Conservation (phyloP, 2,329 filamentous ascomycete genomes). For the Apiospora arundinis region DNA sequence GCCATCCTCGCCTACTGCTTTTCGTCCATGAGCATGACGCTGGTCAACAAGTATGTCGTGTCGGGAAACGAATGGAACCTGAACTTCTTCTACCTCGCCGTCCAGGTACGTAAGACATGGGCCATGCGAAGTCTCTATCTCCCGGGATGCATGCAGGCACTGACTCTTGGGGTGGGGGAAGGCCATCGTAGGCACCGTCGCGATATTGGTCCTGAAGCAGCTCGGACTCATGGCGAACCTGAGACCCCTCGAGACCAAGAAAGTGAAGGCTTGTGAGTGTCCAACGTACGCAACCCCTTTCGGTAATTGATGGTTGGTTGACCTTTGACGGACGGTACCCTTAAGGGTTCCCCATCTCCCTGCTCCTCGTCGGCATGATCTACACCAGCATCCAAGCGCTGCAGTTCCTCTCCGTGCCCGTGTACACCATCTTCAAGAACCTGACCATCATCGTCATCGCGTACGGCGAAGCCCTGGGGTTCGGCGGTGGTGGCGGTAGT, state of each 20-base stretch:
- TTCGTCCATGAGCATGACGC: conserved; percentile 97
- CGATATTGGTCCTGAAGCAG: conserved; percentile 84
- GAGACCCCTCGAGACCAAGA: conserved; percentile 81
- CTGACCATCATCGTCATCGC: conserved; percentile 98
- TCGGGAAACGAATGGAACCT: conserved; percentile 91
- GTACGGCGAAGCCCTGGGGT: conserved; percentile 98
- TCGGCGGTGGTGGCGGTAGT: conserved; percentile 74
- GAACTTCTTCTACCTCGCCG: conserved; percentile 90
- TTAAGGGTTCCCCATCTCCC: conserved; percentile 89
- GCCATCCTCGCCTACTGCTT: conserved; percentile 91
- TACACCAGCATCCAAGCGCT: conserved; percentile 97
- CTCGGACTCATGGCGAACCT: conserved; percentile 81
- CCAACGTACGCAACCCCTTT: too few relatives aligned
- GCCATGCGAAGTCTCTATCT: too few relatives aligned
- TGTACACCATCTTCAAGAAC: conserved; percentile 99
- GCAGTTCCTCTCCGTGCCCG: conserved; percentile 94
- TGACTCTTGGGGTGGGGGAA: conserved; percentile 46
- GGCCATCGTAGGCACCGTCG: conserved; percentile 86
- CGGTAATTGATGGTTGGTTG: too few relatives aligned
- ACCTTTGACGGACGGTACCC: too few relatives aligned
- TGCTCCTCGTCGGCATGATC: conserved; percentile 98
- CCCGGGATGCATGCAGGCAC: too few relatives aligned
- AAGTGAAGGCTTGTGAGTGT: conserved; percentile 77
- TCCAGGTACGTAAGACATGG: too few relatives aligned
- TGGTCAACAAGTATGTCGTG: conserved; percentile 99